These are phyloP conservation scores for Debaryomyces sp. DNA, from an alignment of 1,139 yeast genomes.

Conservation along the genomic window DNA sequence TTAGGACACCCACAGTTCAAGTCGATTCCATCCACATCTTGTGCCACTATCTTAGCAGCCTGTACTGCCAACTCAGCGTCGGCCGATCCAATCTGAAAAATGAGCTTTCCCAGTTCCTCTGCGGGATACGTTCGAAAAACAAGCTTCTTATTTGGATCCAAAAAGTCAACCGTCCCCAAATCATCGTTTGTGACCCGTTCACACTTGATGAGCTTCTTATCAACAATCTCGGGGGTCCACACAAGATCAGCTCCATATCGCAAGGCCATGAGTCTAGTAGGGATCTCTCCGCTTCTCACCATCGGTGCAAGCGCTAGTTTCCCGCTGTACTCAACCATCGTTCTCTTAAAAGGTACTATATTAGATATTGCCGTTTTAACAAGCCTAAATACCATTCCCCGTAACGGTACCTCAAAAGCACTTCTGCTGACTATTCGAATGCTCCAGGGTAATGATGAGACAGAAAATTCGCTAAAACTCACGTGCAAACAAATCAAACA, in stretches of 20 bases:
- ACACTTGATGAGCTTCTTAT: constrained; percentile 76
- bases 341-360: neutral
- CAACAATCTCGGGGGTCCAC: constrained; percentile 95
- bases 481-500: neutral
- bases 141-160: constrained; percentile 38
- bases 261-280: constrained; percentile 78
- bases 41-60: constrained; percentile 79
- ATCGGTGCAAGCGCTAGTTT: constrained; percentile 90
- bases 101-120: constrained; percentile 61
- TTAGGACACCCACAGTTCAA: constrained; percentile 97
- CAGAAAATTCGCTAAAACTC: neutral
- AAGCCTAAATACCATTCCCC: neutral
- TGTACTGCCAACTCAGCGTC: constrained; percentile 81
- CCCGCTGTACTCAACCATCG: constrained; percentile 42
- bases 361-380: neutral
- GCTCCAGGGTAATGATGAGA: neutral
- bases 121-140: constrained; percentile 75
- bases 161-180: constrained; percentile 63
- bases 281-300: constrained; percentile 95
- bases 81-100: constrained; percentile 91
- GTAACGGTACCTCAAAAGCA: neutral
- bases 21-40: constrained; percentile 91
- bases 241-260: constrained; percentile 90
- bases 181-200: constrained; percentile 57
- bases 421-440: neutral